Percentiles rank a stretch among this genome's conserved stretches.
Conservation (phyloP, 2,329 filamentous ascomycete species). For the Aspergillus japonicus region DNA sequence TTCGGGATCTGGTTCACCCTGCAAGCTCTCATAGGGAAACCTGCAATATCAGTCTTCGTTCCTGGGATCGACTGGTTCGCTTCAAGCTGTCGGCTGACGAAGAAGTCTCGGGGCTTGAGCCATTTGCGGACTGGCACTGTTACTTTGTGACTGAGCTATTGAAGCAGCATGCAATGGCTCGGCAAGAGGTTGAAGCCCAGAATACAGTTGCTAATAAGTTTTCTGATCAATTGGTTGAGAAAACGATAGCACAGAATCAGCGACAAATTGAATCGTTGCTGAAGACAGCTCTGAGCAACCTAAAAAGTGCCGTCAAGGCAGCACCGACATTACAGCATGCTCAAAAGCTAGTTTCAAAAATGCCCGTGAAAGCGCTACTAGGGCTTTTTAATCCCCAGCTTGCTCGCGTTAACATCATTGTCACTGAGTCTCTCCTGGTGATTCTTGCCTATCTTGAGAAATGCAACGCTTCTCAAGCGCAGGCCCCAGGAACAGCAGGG, state of each 20-base stretch:
- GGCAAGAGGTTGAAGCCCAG: conserved; percentile 59
- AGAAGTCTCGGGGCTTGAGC: conserved; percentile 43
- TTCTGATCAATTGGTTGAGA: conserved; percentile 49
- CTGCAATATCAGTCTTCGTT: conserved; percentile 57
- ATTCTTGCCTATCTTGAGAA: conserved; percentile 44
- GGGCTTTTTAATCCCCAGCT: conserved; percentile 53
- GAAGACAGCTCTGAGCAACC: conserved; percentile 51
- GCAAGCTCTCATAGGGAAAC: conserved; percentile 58
- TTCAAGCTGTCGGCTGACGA: conserved; percentile 58
- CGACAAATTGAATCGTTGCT: conserved; percentile 56
- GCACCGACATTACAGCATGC: conserved; percentile 43
- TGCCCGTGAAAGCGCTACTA: conserved; percentile 48
- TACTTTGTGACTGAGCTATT: conserved; percentile 54
- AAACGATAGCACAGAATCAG: conserved; percentile 57
- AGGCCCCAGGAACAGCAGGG: conserved; percentile 18
- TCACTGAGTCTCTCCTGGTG: conserved; percentile 52
- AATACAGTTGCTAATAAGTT: conserved; percentile 41
- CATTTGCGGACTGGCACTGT: conserved; percentile 56
- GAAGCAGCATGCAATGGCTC: conserved; percentile 56
- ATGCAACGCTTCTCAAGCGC: conserved; percentile 23
- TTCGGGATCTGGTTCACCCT: conserved; percentile 58
- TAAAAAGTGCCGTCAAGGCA: conserved; percentile 50
- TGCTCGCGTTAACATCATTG: conserved; percentile 44
- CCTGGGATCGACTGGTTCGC: conserved; percentile 58
- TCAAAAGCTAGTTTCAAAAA: conserved; percentile 44